These are phyloP conservation scores for Termitomyces sp. DNA, from an alignment of 768 basidiomycete species.

Conservation along the genomic window DNA sequence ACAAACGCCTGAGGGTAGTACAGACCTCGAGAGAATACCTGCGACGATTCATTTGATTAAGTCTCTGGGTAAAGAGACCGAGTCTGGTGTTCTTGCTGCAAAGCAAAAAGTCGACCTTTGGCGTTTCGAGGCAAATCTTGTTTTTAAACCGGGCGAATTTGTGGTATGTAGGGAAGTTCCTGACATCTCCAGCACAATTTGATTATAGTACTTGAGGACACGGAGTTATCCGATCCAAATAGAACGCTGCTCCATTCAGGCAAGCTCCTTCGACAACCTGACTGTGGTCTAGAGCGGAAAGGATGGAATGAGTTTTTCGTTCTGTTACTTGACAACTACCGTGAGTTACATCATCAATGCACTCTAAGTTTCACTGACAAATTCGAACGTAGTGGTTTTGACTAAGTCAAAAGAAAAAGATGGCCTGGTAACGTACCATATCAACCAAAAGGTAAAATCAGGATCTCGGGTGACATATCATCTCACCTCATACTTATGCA, in stretches of 20 bases:
- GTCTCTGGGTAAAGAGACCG: conserved; percentile 77
- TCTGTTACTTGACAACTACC: conserved; percentile 89
- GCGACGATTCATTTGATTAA: conserved; percentile 88
- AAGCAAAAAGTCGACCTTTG: conserved; percentile 88
- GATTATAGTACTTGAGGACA: conserved; percentile 42
- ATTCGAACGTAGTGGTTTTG: conserved; percentile 61
- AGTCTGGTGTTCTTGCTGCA: conserved; percentile 79
- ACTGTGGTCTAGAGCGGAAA: conserved; percentile 81
- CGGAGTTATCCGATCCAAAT: conserved; percentile 82
- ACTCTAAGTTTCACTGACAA: background rate
- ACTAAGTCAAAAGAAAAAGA: conserved; percentile 81
- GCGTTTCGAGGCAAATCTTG: conserved; percentile 72
- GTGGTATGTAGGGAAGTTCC: conserved; percentile 35
- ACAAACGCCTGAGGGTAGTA: conserved; percentile 68
- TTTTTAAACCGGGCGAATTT: conserved; percentile 73
- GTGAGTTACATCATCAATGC: conserved; percentile 36
- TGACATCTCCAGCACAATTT: background rate
- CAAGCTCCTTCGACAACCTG: conserved; percentile 79
- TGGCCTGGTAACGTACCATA: conserved; percentile 66
- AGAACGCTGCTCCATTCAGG: conserved; percentile 82
- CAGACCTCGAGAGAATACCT: conserved; percentile 76
- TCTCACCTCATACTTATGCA: conserved; percentile 22
- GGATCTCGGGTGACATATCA: background rate
- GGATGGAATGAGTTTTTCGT: conserved; percentile 89
- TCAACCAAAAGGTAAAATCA: conserved; percentile 65